Evolutionary conservation across 352 stramenopile species (phyloP), one percentile per base, ranked within the genome.

Genomic region (Globisporangium uncinulatum): DNA sequence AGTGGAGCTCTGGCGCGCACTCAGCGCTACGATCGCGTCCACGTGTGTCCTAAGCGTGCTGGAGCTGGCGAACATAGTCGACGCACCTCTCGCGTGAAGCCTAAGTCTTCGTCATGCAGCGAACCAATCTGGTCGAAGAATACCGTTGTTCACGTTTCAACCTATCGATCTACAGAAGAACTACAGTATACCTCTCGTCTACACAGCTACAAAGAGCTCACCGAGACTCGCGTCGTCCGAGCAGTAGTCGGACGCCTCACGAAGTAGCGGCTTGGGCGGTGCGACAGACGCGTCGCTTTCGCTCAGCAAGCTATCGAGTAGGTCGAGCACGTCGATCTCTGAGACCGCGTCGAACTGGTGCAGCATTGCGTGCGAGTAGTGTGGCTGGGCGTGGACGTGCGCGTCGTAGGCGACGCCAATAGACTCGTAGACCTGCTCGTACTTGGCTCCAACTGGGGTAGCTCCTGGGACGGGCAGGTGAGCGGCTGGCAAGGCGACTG

Each of bases 1-100:
- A 45, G 63, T 67, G 10, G 70, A 74, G 34, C 57, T 79, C 3
- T 79, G 70, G 67, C 67, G 64, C 15, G 46, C 58, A 19, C 57
- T 75, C 8, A 66, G 64, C 49, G 55, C 52, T 24, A 70, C 70
- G 20, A 69, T 73, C 41, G 54, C 50, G 0, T 65, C 59, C 3
- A 63, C 54, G 6, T 73, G 66, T 39, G 57, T 79, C 20, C 36
- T 79, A 5, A 66, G 45, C 17, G 31, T 67, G 17, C 39, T 60
- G 3, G 67, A 75, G 39, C 36, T 70, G 20, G 24, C 56, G 14
- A 20, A 6, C n/a, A 36, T 42, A 6, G 50, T 44, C 7, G 54
- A 34, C 17, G 15, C 31, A 20, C 54, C 51, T n/a, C 39, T 49
- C 11, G 2, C 51, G 17, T 49, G 43, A 29, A 37, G 32, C 32